Evolutionary conservation across 2,329 filamentous ascomycete genomes (phyloP), one percentile per base, ranked within the genome.

Genomic region (Sordariomycetes sp.): DNA sequence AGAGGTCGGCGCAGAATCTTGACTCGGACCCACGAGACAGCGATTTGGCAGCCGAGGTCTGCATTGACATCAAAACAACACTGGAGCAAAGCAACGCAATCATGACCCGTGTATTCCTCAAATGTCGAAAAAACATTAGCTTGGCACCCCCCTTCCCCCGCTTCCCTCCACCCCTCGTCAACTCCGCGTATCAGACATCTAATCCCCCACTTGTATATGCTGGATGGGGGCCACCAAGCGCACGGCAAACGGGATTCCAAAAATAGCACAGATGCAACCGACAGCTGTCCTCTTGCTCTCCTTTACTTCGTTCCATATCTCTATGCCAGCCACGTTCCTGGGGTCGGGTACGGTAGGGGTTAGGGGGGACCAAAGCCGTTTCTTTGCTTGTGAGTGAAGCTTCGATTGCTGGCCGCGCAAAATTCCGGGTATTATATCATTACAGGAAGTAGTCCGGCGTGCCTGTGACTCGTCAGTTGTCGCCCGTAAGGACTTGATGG

Each of bases 371-470:
- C n/a, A 22, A 7, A 35, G 22, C 32, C 22, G 53, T 39, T 54
- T 20, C 34, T 39, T 54, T 20, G 32, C 34, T 54, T 39, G 17
- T 22, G 53, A 54, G 4, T n/a, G 45, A 50, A 35, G 34, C 34
- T 54, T 32, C 53, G 12, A 35, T 56, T 34, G 54, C 54, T 56
- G 25, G 53, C 22, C 36, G 35, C 24, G 20, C 13, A 36, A 54
- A 48, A 50, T 50, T 48, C 20, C 17, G 54, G 54, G 54, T 56
- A 56, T 56, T 56, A 56, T 56, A 52, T 56, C 55, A 56, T 76
- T 88, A 99, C 72, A 97, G 87, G 88, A 99, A 99, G 80, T 99
- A 99, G 74, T 99, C 92, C 58, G 92, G 92, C 62, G 94, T 99
- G 67, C 82, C 81, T 84, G 62, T 17, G n/a, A 45, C 39, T 45